phyloP scores from a whole-genome alignment of 257 asterid species.

The Rehmannia glutinosa region DNA sequence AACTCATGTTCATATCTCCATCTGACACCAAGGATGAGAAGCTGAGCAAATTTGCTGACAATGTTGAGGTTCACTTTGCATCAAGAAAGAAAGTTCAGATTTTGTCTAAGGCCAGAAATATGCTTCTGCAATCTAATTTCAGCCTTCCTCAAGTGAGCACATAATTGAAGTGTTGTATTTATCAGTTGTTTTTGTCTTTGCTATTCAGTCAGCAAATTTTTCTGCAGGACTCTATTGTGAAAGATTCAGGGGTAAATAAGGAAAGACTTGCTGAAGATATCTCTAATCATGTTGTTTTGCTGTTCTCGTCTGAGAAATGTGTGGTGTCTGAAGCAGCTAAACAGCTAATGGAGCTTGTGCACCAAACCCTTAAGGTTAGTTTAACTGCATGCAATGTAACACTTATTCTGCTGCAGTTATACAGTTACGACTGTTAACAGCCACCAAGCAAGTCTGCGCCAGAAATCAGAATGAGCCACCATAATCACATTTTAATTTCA shows the following conservation, averaged over 20 bases:
- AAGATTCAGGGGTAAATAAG: slow-evolving; percentile 28
- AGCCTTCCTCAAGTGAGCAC: slow-evolving; percentile 72
- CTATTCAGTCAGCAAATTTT: slow-evolving; percentile 5
- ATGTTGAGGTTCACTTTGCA: slow-evolving; percentile 94
- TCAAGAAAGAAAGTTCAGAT: slow-evolving; percentile 83
- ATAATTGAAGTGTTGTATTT: slow-evolving; percentile 1
- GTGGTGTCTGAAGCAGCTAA: slow-evolving; percentile 75
- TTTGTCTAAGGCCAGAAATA: slow-evolving; percentile 75
- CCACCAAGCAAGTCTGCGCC: neutral
- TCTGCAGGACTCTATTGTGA: slow-evolving; percentile 43
- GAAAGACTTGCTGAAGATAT: slow-evolving; percentile 35
- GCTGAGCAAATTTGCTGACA: slow-evolving; percentile 73
- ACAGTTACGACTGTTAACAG: neutral
- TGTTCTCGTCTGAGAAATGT: slow-evolving; percentile 84
- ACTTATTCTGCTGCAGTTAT: neutral
- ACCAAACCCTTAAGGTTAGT: slow-evolving; percentile 77
- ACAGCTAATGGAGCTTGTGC: slow-evolving; percentile 83
- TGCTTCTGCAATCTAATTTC: slow-evolving; percentile 73
- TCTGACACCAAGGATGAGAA: slow-evolving; percentile 69
- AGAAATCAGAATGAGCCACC: neutral
- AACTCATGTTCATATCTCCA: slow-evolving; percentile 68
- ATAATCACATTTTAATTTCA: neutral
- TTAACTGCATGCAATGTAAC: neutral
- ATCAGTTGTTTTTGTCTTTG: slow-evolving; percentile 2
- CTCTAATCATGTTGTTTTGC: slow-evolving; percentile 44